A percentile compares a stretch with the other conserved stretches of the same genome.
These are phyloP conservation scores for Myxozyma vanderwaltii DNA, from an alignment of 805 yeast genomes.

Conservation along the genomic window DNA sequence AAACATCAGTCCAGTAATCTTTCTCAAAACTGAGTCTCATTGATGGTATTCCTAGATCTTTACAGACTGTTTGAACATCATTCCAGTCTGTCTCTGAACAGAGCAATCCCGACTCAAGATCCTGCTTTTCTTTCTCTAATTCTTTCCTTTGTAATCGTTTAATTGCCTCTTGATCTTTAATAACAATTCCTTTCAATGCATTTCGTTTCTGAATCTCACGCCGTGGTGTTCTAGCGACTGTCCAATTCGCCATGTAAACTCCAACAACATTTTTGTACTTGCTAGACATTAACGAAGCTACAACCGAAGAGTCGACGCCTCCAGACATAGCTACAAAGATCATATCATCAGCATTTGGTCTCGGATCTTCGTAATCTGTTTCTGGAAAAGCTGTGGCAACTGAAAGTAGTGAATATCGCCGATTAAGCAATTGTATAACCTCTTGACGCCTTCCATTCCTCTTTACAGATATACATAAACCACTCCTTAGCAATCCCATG, in stretches of 20 bases:
- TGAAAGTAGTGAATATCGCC: background rate
- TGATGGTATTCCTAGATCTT: conserved; percentile 63
- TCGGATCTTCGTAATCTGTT: conserved; percentile 10
- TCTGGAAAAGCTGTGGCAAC: background rate
- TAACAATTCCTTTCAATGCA: background rate
- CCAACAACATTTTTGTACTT: conserved; percentile 65
- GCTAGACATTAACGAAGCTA: conserved; percentile 66
- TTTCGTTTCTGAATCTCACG: conserved; percentile 7
- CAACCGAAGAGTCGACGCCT: conserved; percentile 93
- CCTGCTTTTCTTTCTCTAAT: conserved; percentile 9
- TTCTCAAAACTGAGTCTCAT: conserved; percentile 80
- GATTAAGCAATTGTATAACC: background rate
- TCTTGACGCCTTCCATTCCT: no score
- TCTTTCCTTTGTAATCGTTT: background rate
- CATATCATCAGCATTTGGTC: conserved; percentile 18
- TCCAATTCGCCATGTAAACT: conserved; percentile 94
- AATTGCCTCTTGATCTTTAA: conserved; percentile 7
- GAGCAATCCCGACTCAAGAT: conserved; percentile 15
- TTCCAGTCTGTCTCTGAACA: conserved; percentile 82
- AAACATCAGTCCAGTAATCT: conserved; percentile 92
- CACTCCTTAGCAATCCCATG: no score
- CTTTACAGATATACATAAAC: no score
- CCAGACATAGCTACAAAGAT: conserved; percentile 91
- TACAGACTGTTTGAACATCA: conserved; percentile 69
- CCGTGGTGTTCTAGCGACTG: conserved; percentile 34